Evolutionary conservation across 164 flowering plant genomes (phyloP).

Genomic region (Stephania cephalantha): DNA sequence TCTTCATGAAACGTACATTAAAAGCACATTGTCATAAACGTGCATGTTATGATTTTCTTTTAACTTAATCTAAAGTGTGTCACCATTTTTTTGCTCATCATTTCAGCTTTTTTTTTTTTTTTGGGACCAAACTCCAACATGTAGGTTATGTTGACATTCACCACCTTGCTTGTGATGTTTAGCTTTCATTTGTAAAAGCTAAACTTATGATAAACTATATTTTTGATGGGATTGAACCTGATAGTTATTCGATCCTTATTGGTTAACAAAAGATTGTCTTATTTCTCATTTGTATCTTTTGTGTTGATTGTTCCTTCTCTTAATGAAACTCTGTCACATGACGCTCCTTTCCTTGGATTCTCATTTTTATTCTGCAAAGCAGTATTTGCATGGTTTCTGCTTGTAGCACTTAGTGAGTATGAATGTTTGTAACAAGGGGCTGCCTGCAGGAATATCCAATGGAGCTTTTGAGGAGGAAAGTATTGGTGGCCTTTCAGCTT

Average conservation of each 20-base stretch:
- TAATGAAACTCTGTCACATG: neutral
- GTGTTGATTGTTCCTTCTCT: neutral
- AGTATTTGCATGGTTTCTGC: neutral
- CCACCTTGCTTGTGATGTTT: neutral
- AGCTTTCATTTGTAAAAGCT: neutral
- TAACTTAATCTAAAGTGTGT: neutral
- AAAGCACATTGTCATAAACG: neutral
- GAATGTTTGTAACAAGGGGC: constrained; percentile 2
- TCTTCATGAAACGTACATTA: neutral
- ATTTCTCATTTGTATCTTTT: neutral
- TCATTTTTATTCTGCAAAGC: neutral
- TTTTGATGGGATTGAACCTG: too few species aligned
- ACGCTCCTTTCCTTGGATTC: neutral
- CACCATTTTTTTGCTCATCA: neutral
- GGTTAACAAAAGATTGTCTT: too few species aligned
- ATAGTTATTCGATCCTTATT: too few species aligned
- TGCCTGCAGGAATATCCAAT: constrained; percentile 28
- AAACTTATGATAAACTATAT: too few species aligned
- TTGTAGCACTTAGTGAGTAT: neutral
- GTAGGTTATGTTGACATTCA: neutral
- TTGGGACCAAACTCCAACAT: neutral
- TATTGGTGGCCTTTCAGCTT: constrained; percentile 49
- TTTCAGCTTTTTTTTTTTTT: too few species aligned
- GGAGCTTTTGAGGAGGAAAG: constrained; percentile 44
- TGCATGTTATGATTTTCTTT: too few species aligned